A percentile compares a stretch with the other conserved stretches of the same genome.
These are phyloP conservation scores for Acanthochlamys bracteata DNA, from an alignment of 106 monocot genomes.

Conservation along the genomic window DNA sequence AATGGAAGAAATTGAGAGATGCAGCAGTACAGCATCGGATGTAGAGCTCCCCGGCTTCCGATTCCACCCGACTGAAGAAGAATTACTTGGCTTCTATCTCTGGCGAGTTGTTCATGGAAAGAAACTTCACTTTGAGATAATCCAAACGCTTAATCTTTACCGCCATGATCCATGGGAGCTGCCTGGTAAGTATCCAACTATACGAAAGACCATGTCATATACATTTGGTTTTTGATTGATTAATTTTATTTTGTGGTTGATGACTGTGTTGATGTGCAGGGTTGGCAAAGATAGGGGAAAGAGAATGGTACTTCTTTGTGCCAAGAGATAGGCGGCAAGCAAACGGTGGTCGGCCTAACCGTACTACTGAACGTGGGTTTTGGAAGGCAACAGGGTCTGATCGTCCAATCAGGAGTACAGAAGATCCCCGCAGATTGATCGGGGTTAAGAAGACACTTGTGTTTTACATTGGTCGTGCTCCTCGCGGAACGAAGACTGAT, in stretches of 20 bases:
- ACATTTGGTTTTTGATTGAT: neutral
- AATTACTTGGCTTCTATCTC: conserved; percentile 82
- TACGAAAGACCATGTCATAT: neutral
- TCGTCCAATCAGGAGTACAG: conserved; percentile 31
- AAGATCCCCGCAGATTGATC: conserved; percentile 32
- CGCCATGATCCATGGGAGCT: conserved; percentile 69
- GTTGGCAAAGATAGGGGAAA: conserved; percentile 49
- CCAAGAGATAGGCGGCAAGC: conserved; percentile 37
- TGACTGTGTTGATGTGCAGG: conserved; percentile 10
- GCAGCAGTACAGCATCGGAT: conserved; percentile 7
- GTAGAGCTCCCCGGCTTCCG: conserved; percentile 70
- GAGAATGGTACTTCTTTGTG: conserved; percentile 76
- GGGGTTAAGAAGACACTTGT: conserved; percentile 84
- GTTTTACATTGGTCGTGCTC: conserved; percentile 56
- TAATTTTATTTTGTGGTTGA: neutral
- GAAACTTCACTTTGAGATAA: conserved; percentile 49
- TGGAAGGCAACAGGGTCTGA: conserved; percentile 80
- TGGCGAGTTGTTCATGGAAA: conserved; percentile 21
- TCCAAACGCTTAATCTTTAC: conserved; percentile 59
- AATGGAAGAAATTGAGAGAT: neutral
- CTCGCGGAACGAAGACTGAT: conserved; percentile 53
- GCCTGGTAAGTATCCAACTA: conserved; percentile 22
- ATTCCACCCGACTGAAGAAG: conserved; percentile 89
- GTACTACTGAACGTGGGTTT: conserved; percentile 58
- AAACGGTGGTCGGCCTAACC: conserved; percentile 54